Evolutionary conservation across 768 basidiomycete species (phyloP).

Genomic region (Rhizopogon vinicolor): DNA sequence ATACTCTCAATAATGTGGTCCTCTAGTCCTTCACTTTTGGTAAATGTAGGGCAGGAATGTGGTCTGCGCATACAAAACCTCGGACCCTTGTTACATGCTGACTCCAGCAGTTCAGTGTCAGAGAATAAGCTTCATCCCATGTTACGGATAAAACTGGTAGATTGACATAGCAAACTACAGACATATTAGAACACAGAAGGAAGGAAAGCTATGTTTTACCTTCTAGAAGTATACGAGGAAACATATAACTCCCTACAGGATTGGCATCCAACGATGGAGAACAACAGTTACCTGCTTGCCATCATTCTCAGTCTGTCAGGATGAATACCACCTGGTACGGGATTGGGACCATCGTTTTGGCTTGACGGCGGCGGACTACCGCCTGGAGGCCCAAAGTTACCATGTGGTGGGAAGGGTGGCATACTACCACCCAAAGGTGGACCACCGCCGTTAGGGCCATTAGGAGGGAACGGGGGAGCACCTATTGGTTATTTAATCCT

Average conservation of each 20-base stretch:
- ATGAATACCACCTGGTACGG: conserved; percentile 69
- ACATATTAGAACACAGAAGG: neutral
- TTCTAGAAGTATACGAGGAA: neutral
- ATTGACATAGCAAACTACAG: neutral
- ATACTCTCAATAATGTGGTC: too few relatives aligned
- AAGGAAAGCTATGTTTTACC: neutral
- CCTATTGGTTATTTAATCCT: conserved; percentile 17
- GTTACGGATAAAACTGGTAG: neutral
- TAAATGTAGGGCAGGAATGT: too few relatives aligned
- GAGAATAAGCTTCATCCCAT: neutral
- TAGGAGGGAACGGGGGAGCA: conserved; percentile 51
- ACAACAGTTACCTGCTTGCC: conserved; percentile 30
- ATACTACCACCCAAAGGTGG: conserved; percentile 28
- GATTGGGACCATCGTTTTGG: conserved; percentile 19
- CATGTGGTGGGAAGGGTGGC: conserved; percentile 26
- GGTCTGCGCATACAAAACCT: too few relatives aligned
- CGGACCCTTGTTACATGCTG: too few relatives aligned
- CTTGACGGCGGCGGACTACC: conserved; percentile 42
- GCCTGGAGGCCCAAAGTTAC: conserved; percentile 33
- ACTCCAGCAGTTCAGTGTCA: too few relatives aligned
- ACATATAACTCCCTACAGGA: neutral
- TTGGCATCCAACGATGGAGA: neutral
- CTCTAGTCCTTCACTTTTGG: too few relatives aligned
- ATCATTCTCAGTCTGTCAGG: conserved; percentile 84
- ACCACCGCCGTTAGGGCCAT: conserved; percentile 16